A percentile compares a stretch with the other conserved stretches of the same genome.
Evolutionary conservation across 106 monocot genomes (phyloP).

Genomic region (Dendrobium nobile): DNA sequence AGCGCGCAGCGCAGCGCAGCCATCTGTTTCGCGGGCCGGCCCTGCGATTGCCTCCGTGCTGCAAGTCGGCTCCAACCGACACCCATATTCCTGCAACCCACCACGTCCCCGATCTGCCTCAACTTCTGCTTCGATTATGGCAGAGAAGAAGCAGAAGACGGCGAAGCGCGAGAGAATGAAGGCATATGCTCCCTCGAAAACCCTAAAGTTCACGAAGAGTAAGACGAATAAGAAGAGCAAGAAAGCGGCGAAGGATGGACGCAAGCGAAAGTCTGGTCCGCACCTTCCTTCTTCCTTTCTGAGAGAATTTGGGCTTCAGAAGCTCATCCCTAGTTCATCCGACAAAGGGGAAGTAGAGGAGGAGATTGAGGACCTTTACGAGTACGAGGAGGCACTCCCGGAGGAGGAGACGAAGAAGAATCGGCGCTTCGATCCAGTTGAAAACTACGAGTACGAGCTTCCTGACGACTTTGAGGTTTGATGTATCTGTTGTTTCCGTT

Average conservation of each 20-base stretch:
- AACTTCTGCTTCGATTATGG: not conserved
- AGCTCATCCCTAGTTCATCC: slow-evolving; percentile 6
- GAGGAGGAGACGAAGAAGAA: slow-evolving; percentile 81
- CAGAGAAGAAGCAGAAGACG: not conserved
- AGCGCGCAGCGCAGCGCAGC: no score
- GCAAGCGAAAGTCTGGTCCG: slow-evolving; percentile 31
- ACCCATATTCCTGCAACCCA: no score
- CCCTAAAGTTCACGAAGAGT: not conserved
- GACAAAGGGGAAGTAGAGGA: slow-evolving; percentile 13
- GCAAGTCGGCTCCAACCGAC: no score
- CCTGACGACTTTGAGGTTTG: slow-evolving; percentile 73
- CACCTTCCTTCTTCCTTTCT: slow-evolving; percentile 49
- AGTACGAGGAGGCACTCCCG: slow-evolving; percentile 67
- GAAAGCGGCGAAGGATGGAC: slow-evolving; percentile 1
- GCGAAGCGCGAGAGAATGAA: slow-evolving; percentile 1
- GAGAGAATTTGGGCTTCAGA: slow-evolving; percentile 36
- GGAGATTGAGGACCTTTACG: slow-evolving; percentile 45
- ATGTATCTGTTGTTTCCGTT: not conserved
- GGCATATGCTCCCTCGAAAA: not conserved
- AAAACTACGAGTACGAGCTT: slow-evolving; percentile 88
- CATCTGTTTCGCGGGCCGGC: no score
- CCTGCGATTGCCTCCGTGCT: no score
- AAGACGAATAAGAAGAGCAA: slow-evolving; percentile 12
- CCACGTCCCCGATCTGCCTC: no score
- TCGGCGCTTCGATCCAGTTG: slow-evolving; percentile 77